phyloP scores from a whole-genome alignment of 768 basidiomycete genomes.

The Leccinum ochraceum region DNA sequence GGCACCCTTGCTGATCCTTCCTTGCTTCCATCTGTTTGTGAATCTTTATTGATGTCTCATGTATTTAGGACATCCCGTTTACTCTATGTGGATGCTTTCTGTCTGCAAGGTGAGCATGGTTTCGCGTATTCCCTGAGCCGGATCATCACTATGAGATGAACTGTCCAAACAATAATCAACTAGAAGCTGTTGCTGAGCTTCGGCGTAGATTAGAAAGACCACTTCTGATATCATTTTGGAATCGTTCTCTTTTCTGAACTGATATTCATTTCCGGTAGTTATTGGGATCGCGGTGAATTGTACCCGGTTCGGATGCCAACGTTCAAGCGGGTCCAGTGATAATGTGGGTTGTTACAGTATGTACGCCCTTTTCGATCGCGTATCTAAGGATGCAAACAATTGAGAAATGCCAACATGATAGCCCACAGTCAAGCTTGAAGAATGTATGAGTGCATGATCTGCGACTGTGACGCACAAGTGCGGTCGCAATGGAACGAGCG shows the following conservation, averaged over 20 bases:
- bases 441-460: background rate
- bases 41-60: background rate
- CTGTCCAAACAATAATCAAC: conserved; percentile 59
- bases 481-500: background rate
- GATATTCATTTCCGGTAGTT: background rate
- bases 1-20: conserved; percentile 70
- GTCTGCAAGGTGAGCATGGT: conserved; percentile 10
- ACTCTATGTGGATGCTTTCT: background rate
- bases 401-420: background rate
- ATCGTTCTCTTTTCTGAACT: background rate
- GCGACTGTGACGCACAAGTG: background rate
- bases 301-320: background rate
- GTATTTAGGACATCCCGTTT: background rate
- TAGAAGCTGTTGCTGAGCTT: conserved; percentile 90
- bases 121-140: no score
- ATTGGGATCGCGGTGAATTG: background rate
- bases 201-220: conserved; percentile 55
- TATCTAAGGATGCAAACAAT: conserved; percentile 8
- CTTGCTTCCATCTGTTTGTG: background rate
- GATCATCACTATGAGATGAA: conserved; percentile 22
- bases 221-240: conserved; percentile 34
- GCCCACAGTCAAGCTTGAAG: background rate
- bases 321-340: background rate
- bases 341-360: conserved; percentile 6
- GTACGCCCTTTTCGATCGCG: conserved; percentile 1